Evolutionary conservation across 192 early-diverging fungal species (phyloP), one percentile per base, ranked within the genome.

Genomic region (Thoreauomyces humboldtii): DNA sequence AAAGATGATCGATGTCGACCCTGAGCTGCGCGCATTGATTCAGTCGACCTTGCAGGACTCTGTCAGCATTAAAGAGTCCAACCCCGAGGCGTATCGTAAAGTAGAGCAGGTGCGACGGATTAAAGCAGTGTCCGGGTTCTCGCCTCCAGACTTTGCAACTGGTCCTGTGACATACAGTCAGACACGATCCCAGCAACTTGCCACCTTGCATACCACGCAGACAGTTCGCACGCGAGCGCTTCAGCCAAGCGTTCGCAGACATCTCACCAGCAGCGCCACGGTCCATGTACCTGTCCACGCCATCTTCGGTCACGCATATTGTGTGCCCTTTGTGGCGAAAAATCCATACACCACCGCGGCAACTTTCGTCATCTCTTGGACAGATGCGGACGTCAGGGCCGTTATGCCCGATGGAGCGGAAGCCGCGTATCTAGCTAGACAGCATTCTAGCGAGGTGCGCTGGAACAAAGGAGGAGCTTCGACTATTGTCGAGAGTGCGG

Each of bases 261-360:
- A 44, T 2, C 50, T 83, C 2, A 31, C 53, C 1, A 52, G 63
- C 7, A 65, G 71, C 29, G 69, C 78, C 27, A 78, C 76, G 14
- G 73, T 59, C 9, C 63, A 37, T 15, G 52, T 73, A 36, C 59
- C 66, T 4, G 56, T 83, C 33, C 52, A 60, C 35, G 61, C 72
- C 0, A 61, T 72, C 1, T 74, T 81, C 52, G 81, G 78, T 6
- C 74, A 76, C 47, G 78, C 70, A 0, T 45, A 67, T 24, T 81
- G 38, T 60, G 65, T 81, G 47, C 75, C 82, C 37, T 81, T 69
- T 34, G 4, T 65, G 2, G 48, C 81, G 31, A 53, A 46, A 25
- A 83, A 83, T 50, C 77, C 78, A 22, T 81, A 77, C 57, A 67
- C 59, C 27, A 43, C 43, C 21, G 71, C 81, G 15, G 61, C 70